Evolutionary conservation across 345 rosid species (phyloP).

Genomic region (Firmiana major): DNA sequence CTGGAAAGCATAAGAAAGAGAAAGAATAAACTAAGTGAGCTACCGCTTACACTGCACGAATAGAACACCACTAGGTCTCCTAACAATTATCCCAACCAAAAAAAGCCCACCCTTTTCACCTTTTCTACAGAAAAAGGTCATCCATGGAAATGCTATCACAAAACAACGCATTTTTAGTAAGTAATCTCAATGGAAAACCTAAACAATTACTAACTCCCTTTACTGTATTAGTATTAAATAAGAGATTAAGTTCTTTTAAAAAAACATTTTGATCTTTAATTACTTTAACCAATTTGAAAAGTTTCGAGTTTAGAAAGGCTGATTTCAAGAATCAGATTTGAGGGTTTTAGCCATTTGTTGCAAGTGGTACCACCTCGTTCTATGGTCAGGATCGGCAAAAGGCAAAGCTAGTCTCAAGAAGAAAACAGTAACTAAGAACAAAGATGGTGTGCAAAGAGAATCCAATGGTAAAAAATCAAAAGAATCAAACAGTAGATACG

Average conservation of each 20-base stretch:
- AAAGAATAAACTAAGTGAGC: slow-evolving; percentile 25
- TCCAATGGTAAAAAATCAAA: background rate
- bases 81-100: no score
- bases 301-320: background rate
- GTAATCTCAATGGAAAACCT: background rate
- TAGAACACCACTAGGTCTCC: background rate
- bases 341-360: background rate
- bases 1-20: slow-evolving; percentile 44
- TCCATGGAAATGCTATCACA: background rate
- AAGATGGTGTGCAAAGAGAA: background rate
- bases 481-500: background rate
- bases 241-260: no score
- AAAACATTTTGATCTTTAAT: no score
- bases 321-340: background rate
- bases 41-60: background rate
- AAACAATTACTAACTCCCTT: no score
- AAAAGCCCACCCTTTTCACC: no score
- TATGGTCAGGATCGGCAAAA: background rate
- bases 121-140: background rate
- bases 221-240: no score
- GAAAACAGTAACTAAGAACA: background rate
- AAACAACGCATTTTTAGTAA: background rate
- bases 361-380: background rate
- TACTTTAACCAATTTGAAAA: background rate
- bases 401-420: background rate